A percentile compares a stretch with the other conserved stretches of the same genome.
Evolutionary conservation across 1,284 basidiomycete genomes (phyloP).

Genomic region (Psilocybe mexicana): DNA sequence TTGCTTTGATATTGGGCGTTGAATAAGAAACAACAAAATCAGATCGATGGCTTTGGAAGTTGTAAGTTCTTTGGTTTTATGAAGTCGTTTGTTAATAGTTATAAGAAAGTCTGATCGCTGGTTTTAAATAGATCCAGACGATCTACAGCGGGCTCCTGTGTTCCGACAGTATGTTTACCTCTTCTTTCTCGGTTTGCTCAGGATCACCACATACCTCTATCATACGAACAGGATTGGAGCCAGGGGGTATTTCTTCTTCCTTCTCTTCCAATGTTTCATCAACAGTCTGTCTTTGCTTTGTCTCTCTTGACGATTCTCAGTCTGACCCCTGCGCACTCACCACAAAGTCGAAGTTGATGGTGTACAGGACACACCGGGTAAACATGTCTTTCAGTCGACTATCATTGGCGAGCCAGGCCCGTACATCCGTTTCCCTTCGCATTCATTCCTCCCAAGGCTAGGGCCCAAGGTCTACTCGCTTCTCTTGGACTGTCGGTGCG

Average conservation of each 20-base stretch:
- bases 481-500: conserved; percentile 82
- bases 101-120: not conserved
- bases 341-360: conserved; percentile 72
- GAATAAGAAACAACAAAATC: no score
- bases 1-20: no score
- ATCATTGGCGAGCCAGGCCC: conserved; percentile 78
- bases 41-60: conserved; percentile 94
- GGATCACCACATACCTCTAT: not conserved
- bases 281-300: conserved; percentile 50
- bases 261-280: conserved; percentile 91
- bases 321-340: conserved; percentile 5
- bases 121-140: conserved; percentile 69
- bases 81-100: not conserved
- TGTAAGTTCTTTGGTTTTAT: conserved; percentile 48
- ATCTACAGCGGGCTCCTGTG: conserved; percentile 76
- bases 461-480: conserved; percentile 75
- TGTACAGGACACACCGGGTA: conserved; percentile 50
- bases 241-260: conserved; percentile 87
- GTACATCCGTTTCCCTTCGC: conserved; percentile 78
- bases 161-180: conserved; percentile 61
- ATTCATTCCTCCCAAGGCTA: conserved; percentile 76
- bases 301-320: conserved; percentile 1
- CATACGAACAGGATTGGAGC: conserved; percentile 61
- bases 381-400: conserved; percentile 69
- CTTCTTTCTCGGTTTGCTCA: not conserved